These are phyloP conservation scores for Penicillium macrosclerotiorum DNA, from an alignment of 495 filamentous ascomycete genomes.

Conservation along the genomic window DNA sequence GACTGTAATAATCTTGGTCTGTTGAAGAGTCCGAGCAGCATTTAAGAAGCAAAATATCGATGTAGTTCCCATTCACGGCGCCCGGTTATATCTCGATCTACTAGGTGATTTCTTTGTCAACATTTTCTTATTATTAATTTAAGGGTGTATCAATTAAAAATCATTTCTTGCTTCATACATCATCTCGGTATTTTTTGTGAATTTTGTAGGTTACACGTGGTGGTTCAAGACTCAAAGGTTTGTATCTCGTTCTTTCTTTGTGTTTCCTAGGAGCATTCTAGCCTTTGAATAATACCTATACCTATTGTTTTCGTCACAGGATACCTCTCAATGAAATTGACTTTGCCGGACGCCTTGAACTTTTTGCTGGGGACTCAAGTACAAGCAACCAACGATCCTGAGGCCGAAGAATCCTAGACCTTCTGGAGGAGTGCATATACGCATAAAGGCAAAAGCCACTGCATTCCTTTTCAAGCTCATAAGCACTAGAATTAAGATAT, in stretches of 20 bases:
- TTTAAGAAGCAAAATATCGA: background rate
- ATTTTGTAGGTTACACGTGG: slow-evolving; percentile 1
- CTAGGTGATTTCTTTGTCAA: slow-evolving; percentile 4
- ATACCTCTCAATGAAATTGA: slow-evolving; percentile 1
- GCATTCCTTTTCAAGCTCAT: no score
- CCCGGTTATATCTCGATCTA: slow-evolving; percentile 3
- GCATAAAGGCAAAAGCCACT: no score
- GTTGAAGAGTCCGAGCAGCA: background rate
- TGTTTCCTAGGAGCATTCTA: background rate
- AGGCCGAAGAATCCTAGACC: background rate
- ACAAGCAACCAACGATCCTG: background rate
- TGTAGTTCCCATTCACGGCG: background rate
- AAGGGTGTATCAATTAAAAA: slow-evolving; percentile 2
- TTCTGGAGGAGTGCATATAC: background rate
- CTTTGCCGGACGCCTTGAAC: background rate
- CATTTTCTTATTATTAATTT: slow-evolving; percentile 1
- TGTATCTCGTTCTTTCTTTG: background rate
- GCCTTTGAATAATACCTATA: background rate
- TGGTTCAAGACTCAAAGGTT: slow-evolving; percentile 7
- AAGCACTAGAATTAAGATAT: no score
- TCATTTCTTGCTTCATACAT: slow-evolving; percentile 4
- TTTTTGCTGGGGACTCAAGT: background rate
- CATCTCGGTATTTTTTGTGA: background rate
- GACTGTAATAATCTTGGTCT: slow-evolving; percentile 2
- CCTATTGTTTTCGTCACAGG: background rate